phyloP scores from a whole-genome alignment of 805 yeast genomes.

The Debaryomyces maramus region DNA sequence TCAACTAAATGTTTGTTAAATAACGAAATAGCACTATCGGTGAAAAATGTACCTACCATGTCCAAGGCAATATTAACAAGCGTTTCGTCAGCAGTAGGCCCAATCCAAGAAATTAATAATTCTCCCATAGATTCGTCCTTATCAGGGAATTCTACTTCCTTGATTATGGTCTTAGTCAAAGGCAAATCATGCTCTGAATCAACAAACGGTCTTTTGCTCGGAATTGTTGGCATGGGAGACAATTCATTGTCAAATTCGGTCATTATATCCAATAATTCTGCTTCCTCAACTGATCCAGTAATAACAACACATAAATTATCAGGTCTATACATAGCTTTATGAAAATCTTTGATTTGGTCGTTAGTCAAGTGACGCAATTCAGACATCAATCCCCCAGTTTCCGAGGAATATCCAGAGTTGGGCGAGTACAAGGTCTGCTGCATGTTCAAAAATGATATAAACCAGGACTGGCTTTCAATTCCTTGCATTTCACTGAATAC shows the following conservation, averaged over 20 bases:
- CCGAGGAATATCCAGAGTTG: constrained; percentile 82
- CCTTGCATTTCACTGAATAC: constrained; percentile 98
- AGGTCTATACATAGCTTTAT: constrained; percentile 69
- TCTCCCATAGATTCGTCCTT: constrained; percentile 84
- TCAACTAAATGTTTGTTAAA: constrained; percentile 74
- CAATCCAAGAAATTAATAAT: constrained; percentile 73
- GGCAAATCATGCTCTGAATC: constrained; percentile 57
- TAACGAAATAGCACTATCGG: constrained; percentile 75
- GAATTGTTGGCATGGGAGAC: constrained; percentile 37
- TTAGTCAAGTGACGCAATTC: constrained; percentile 73
- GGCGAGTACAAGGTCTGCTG: constrained; percentile 56
- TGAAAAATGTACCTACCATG: constrained; percentile 68
- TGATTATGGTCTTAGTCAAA: constrained; percentile 38
- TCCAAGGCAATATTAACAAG: constrained; percentile 67
- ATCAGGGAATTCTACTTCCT: constrained; percentile 79
- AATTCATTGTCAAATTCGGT: constrained; percentile 59
- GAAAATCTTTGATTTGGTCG: constrained; percentile 76
- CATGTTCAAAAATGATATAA: constrained; percentile 57
- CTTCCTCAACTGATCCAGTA: constrained; percentile 81
- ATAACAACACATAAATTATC: constrained; percentile 81
- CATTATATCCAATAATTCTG: constrained; percentile 63
- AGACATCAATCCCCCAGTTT: constrained; percentile 87
- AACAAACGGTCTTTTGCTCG: constrained; percentile 70
- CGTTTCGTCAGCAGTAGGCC: constrained; percentile 60
- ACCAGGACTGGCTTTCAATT: constrained; percentile 76